Evolutionary conservation across 73 alveolate genomes (phyloP).

Genomic region (Tetrahymena malaccensis): DNA sequence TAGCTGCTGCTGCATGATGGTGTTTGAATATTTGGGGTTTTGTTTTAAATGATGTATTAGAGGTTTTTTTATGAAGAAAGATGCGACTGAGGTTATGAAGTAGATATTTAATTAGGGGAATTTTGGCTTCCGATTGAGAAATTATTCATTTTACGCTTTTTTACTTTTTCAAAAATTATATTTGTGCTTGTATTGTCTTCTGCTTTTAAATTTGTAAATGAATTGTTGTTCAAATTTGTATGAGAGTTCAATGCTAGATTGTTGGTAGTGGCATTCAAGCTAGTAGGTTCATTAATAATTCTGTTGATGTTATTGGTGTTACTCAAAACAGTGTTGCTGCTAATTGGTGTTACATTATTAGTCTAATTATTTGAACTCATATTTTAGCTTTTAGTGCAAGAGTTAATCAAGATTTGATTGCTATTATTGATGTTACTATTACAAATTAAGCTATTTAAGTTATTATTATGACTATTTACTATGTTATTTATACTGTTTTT

Average conservation of each 20-base stretch:
- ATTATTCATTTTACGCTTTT: background rate
- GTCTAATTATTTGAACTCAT: background rate
- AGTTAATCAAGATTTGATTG: background rate
- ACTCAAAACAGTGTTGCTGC: background rate
- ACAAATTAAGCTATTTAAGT: background rate
- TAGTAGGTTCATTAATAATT: background rate
- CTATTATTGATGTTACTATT: background rate
- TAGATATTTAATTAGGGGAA: background rate
- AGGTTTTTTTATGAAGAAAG: background rate
- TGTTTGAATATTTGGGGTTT: background rate
- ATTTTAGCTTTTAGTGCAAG: background rate
- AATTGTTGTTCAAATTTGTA: background rate
- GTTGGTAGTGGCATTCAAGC: background rate
- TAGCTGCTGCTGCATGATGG: background rate
- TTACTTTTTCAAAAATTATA: background rate
- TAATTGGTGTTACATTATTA: background rate
- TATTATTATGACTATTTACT: background rate
- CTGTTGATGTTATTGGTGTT: background rate
- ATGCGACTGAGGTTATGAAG: background rate
- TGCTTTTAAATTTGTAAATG: background rate
- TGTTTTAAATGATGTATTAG: background rate
- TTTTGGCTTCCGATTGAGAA: background rate
- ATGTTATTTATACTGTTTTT: background rate
- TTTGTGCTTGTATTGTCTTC: background rate
- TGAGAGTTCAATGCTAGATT: background rate